phyloP scores from a whole-genome alignment of 805 yeast species.

The Yueomyces sinensis region DNA sequence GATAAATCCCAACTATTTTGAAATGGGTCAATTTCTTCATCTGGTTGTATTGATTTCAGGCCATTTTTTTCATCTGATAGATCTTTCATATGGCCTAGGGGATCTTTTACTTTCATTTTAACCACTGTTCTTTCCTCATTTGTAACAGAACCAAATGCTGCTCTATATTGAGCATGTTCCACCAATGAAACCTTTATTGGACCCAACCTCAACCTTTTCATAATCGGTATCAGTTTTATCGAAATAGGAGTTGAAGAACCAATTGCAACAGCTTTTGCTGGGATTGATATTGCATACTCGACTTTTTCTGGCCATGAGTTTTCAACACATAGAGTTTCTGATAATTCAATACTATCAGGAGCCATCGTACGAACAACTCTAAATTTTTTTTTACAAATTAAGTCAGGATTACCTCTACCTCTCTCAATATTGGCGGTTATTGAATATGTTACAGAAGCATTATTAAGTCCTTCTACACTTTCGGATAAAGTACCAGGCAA shows the following conservation, averaged over 20 bases:
- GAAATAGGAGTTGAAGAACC: constrained; percentile 68
- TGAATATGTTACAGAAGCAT: constrained; percentile 60
- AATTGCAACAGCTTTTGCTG: constrained; percentile 79
- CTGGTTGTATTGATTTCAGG: neutral
- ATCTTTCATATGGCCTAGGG: constrained; percentile 20
- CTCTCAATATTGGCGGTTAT: constrained; percentile 73
- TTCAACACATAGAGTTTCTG: constrained; percentile 88
- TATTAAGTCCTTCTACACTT: constrained; percentile 79
- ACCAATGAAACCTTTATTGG: constrained; percentile 52
- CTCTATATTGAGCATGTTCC: constrained; percentile 54
- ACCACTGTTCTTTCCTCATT: constrained; percentile 50
- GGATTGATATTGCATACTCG: constrained; percentile 77
- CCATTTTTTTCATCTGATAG: constrained; percentile 22
- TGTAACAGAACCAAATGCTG: constrained; percentile 42
- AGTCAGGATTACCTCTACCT: constrained; percentile 56
- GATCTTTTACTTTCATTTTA: constrained; percentile 33
- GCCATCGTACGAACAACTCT: constrained; percentile 79
- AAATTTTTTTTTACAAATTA: constrained; percentile 55
- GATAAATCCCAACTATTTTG: constrained; percentile 68
- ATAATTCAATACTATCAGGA: constrained; percentile 72
- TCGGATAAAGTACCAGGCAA: constrained; percentile 80
- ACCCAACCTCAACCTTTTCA: constrained; percentile 72
- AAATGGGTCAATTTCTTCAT: constrained; percentile 1
- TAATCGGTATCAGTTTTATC: constrained; percentile 61
- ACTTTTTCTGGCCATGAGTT: constrained; percentile 93